A percentile compares a stretch with the other conserved stretches of the same genome.
These are phyloP conservation scores for Pythium monospermum DNA, from an alignment of 352 stramenopile species.

Conservation along the genomic window DNA sequence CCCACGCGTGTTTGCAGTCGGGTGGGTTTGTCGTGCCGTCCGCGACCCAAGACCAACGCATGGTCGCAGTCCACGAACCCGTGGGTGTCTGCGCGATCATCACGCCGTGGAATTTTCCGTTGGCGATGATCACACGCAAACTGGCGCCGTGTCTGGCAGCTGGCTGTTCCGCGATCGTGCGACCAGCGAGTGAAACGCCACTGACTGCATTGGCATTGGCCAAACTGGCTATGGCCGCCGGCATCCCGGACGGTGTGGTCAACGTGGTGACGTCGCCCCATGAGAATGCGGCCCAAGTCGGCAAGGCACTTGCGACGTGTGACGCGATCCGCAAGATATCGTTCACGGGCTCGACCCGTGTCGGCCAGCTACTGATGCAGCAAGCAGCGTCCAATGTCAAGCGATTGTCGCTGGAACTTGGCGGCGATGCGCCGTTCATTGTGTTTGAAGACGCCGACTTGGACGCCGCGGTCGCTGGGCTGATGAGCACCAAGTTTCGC, in stretches of 20 bases:
- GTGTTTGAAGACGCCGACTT: slow-evolving; percentile 89
- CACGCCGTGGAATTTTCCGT: slow-evolving; percentile 98
- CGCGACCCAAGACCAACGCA: slow-evolving; percentile 38
- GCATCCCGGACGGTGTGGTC: slow-evolving; percentile 84
- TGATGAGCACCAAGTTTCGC: slow-evolving; percentile 85
- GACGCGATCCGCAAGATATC: slow-evolving; percentile 85
- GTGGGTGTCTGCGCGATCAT: slow-evolving; percentile 95
- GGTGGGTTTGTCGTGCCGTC: slow-evolving; percentile 78
- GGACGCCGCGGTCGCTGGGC: slow-evolving; percentile 73
- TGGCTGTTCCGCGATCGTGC: slow-evolving; percentile 95
- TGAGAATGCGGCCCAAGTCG: slow-evolving; percentile 64
- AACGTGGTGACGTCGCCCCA: slow-evolving; percentile 85
- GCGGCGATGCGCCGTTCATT: slow-evolving; percentile 92
- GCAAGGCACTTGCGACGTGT: slow-evolving; percentile 67
- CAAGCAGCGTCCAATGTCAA: slow-evolving; percentile 80
- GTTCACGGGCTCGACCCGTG: slow-evolving; percentile 85
- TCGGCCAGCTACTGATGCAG: slow-evolving; percentile 78
- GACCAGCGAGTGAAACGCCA: slow-evolving; percentile 95
- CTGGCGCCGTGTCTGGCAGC: slow-evolving; percentile 90
- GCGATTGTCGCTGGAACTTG: slow-evolving; percentile 85
- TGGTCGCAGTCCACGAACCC: slow-evolving; percentile 85
- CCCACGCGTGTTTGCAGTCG: slow-evolving; percentile 90
- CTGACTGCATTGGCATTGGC: slow-evolving; percentile 92
- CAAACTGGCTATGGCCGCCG: slow-evolving; percentile 81
- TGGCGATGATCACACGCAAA: slow-evolving; percentile 98